Evolutionary conservation across 2,329 filamentous ascomycete genomes (phyloP), one percentile per base, ranked within the genome.

Genomic region (Talaromyces funiculosus): DNA sequence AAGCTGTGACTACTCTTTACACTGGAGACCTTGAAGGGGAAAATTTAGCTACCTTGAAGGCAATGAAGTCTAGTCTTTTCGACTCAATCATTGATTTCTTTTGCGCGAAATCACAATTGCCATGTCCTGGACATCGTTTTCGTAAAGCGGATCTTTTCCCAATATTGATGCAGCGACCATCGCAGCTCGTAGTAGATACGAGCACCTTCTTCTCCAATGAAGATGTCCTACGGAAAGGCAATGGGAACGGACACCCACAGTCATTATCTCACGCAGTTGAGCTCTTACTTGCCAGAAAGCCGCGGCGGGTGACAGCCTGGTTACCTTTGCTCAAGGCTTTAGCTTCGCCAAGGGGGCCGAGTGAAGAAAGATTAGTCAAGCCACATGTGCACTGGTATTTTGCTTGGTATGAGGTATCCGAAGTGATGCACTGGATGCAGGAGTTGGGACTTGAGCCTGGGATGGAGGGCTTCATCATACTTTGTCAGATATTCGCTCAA

Each of bases 31-130:
- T 65, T 53, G 59, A 66, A 20, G 47, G 35, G n/a, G 33, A 64
- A 33, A 57, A 61, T 47, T 56, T 59, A 3, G 64, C 64, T 22
- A 62, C 57, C 20, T 67, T 78, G 22, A 63, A 67, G 31, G 60
- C 64, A 29, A 65, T 76, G 38, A 72, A 77, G 1, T 60, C 72
- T 18, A 60, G 67, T 45, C 61, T 81, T 1, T 77, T 82, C 61
- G 68, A 73, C n/a, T 72, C 78, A 16, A 79, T 79, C 62, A 73
- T 82, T 53, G 56, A 64, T 18, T 75, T 80, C 37, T 65, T 81
- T 16, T 78, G 76, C 62, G 67, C 66, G 6, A 29, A 61, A 24
- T 33, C 60, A 51, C 60, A 62, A 18, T 24, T 58, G 20, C 55
- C 54, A 29, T 60, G 63, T 18, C 26, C 37, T 9, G 43, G 40